Conservation (phyloP, 2,329 filamentous ascomycete species). For the Fusarium clavum region DNA sequence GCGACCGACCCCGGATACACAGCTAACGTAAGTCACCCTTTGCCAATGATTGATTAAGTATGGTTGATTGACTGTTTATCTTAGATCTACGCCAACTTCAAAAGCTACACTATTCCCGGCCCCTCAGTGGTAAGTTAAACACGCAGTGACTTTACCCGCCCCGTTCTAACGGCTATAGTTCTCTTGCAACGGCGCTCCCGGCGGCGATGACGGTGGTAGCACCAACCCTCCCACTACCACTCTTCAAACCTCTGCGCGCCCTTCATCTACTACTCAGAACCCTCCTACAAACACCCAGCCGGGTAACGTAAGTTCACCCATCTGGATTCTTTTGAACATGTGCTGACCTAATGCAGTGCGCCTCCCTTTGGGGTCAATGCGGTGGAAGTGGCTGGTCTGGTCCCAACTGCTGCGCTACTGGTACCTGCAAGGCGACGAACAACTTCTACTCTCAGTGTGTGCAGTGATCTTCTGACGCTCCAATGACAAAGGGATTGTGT, state of each 20-base stretch:
- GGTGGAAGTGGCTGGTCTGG: neutral
- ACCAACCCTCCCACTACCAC: neutral
- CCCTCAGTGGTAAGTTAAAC: conserved; percentile 6
- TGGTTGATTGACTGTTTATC: fast-evolving
- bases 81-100: conserved; percentile 22
- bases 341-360: neutral
- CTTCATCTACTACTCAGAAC: neutral
- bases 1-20: conserved; percentile 7
- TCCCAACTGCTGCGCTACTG: conserved; percentile 18
- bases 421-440: conserved; percentile 7
- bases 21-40: neutral
- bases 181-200: conserved; percentile 10
- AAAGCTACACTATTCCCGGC: conserved; percentile 7
- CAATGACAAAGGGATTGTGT: neutral
- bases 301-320: neutral
- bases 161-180: neutral
- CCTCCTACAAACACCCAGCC: conserved; percentile 5
- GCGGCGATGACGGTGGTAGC: neutral
- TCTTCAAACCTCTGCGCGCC: conserved; percentile 10
- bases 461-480: neutral
- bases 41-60: fast-evolving
- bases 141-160: fast-evolving
- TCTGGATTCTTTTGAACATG: fast-evolving
- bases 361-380: conserved; percentile 9
- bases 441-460: conserved; percentile 16